Base-by-base conservation (phyloP, 495 filamentous ascomycete species). In the Neurospora cerealis region DNA sequence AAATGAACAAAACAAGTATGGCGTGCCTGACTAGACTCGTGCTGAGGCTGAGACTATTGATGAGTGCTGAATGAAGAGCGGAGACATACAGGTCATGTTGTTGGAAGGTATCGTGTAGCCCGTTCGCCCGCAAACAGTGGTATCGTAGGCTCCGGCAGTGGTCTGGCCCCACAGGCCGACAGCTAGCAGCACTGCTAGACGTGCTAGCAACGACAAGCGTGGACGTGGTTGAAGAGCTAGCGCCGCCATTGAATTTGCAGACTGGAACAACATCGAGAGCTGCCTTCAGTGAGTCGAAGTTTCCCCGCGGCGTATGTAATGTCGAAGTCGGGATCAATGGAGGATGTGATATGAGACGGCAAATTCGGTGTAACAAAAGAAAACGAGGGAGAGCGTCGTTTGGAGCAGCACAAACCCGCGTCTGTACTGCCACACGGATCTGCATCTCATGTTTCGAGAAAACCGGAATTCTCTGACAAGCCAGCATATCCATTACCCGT, bases 81-180 rank as follows among this genome's bases (percentile, higher is more conserved):
- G 42, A 60, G 38, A 66, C 78, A 72, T 69, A 80, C 79, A 80
- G 34, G 73, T 78, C 69, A 80, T 60, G 28, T 74, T 71, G 34
- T 70, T 72, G 32, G 46, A 76, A 41, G 48, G 60, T 74, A 72
- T 79, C 69, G 77, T 77, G 71, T 80, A 80, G 62, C 69, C 76
- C 37, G 44, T 73, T 32, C 72, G 73, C 73, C 73, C 72, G 72
- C 78, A 80, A 46, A 80, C 74, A 19, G 72, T 78, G 34, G 70
- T 46, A 73, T 79, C 71, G 73, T 79, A 79, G 70, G 70, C 44
- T 72, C 71, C 38, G 17, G 42, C 69, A 69, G 70, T 73, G 41
- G 62, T 72, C 60, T 70, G 69, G 71, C 32, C 73, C 73, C 75
- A 74, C 41, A 78, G 69, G n/a, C 73, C 69, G 32, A 74, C 32